Evolutionary conservation across 345 rosid genomes (phyloP), one percentile per base, ranked within the genome.

Genomic region (Theobroma cacao): DNA sequence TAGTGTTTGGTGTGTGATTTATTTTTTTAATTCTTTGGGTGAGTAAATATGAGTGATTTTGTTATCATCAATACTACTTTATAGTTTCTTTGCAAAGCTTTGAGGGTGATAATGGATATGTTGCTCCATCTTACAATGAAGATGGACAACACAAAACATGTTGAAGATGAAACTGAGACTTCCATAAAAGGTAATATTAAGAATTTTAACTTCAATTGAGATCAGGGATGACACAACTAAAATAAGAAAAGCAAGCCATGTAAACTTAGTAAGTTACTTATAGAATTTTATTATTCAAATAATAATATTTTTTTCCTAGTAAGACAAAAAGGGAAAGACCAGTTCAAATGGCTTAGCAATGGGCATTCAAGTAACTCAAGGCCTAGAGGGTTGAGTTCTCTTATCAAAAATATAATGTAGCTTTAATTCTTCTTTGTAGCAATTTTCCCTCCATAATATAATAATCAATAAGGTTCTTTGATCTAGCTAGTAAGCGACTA

Each of bases 101-200:
- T 50, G 75, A 71, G 10, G 28, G 40, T 26, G 58, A 84, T 66
- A 85, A 77, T 52, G 74, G 85, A 61, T 88, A 89, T 77, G 61
- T 88, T 63, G 92, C 89, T 78, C 86, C 94, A 41, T 47, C 86
- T 26, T 87, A 85, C 41, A 72, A 84, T 62, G 91, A 82, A 61
- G 88, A 82, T 31, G 79, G 30, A 70, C 88, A 34, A 79, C 90
- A 24, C 92, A 87, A 83, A 91, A 85, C 85, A 86, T 88, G 86
- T 86, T 95, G 53, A 91, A 86, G 85, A 88, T 91, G 94, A 92
- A 86, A 81, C 88, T 95, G 63, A 78, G 98, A 95, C 85, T 87
- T 95, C 61, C 98, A 87, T 76, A 87, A 72, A 83, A 95, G 89
- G 98, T 95, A 86, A 78, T 56, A 34, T 80, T 69, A 30, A 14